Evolutionary conservation across 2,329 filamentous ascomycete genomes (phyloP).

Genomic region (Aspergillus amoenus): DNA sequence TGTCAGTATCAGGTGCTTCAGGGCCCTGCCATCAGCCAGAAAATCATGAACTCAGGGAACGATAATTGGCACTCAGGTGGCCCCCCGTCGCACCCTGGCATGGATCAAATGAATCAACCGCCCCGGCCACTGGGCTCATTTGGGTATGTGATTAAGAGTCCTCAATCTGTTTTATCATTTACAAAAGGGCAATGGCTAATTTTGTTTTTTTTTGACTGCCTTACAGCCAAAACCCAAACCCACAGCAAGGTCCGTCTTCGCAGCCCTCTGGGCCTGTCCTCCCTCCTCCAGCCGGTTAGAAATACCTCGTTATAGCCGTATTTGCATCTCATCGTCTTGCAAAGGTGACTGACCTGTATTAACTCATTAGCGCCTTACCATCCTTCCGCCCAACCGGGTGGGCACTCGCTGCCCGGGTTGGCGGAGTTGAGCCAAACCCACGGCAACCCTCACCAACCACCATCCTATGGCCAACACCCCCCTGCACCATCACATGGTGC

Average conservation of each 20-base stretch:
- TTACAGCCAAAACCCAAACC: slow-evolving; percentile 37
- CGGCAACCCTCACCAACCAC: slow-evolving; percentile 40
- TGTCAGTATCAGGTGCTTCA: slow-evolving; percentile 4
- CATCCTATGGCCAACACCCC: slow-evolving; percentile 44
- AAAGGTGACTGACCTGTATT: slow-evolving; percentile 19
- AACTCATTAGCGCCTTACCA: slow-evolving; percentile 39
- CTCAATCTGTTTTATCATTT: neutral
- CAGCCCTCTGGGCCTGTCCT: slow-evolving; percentile 41
- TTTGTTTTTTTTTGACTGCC: neutral
- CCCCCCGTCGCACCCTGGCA: slow-evolving; percentile 42
- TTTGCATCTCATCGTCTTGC: neutral
- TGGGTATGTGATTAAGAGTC: slow-evolving; percentile 35
- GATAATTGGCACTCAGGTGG: slow-evolving; percentile 45
- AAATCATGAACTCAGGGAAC: slow-evolving; percentile 44
- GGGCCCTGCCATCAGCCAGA: slow-evolving; percentile 20
- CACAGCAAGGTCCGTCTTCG: slow-evolving; percentile 39
- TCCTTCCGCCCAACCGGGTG: slow-evolving; percentile 40
- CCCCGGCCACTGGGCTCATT: slow-evolving; percentile 45
- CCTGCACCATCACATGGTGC: slow-evolving; percentile 35
- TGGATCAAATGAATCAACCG: slow-evolving; percentile 44
- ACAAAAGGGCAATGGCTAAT: slow-evolving; percentile 6
- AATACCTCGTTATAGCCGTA: slow-evolving; percentile 1
- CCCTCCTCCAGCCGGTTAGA: slow-evolving; percentile 41
- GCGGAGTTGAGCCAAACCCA: slow-evolving; percentile 48
- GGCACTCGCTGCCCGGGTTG: slow-evolving; percentile 47